phyloP scores from a whole-genome alignment of 208 protist species.

The Porcisia hertigi region DNA sequence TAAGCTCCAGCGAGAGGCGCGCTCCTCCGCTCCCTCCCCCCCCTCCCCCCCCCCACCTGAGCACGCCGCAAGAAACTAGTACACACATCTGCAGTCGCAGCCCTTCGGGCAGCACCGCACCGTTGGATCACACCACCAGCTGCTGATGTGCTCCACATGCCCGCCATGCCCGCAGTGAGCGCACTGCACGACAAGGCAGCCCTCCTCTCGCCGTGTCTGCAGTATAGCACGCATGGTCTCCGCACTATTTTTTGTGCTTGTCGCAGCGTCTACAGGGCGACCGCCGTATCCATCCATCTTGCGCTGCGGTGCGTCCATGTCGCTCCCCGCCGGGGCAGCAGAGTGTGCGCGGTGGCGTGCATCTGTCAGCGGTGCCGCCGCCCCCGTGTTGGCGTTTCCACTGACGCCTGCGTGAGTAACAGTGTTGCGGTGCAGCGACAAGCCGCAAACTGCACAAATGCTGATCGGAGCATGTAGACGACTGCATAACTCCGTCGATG shows the following conservation, averaged over 20 bases:
- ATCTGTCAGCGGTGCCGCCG: neutral
- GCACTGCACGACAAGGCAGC: slow-evolving; percentile 71
- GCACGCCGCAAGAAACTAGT: slow-evolving; percentile 27
- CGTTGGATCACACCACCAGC: slow-evolving; percentile 66
- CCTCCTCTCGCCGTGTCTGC: slow-evolving; percentile 30
- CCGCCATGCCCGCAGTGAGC: slow-evolving; percentile 76
- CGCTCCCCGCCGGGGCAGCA: neutral
- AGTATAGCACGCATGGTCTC: neutral
- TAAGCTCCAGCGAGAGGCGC: neutral
- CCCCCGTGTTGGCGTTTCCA: neutral
- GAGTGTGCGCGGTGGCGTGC: neutral
- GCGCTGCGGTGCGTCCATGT: slow-evolving; percentile 1
- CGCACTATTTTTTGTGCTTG: neutral
- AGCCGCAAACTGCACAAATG: slow-evolving; percentile 68
- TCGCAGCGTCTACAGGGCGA: neutral
- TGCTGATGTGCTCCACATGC: slow-evolving; percentile 71
- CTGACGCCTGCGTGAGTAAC: slow-evolving; percentile 7
- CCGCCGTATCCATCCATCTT: neutral
- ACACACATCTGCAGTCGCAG: slow-evolving; percentile 70
- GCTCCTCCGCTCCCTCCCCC: neutral
- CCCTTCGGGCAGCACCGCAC: slow-evolving; percentile 72
- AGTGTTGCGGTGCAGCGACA: slow-evolving; percentile 44
- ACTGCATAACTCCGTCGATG: slow-evolving; percentile 12
- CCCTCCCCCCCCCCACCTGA: neutral
- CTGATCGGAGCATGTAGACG: slow-evolving; percentile 43